A percentile compares a stretch with the other conserved stretches of the same genome.
Evolutionary conservation across 495 filamentous ascomycete species (phyloP).

Genomic region (Aspergillus bertholletiae): DNA sequence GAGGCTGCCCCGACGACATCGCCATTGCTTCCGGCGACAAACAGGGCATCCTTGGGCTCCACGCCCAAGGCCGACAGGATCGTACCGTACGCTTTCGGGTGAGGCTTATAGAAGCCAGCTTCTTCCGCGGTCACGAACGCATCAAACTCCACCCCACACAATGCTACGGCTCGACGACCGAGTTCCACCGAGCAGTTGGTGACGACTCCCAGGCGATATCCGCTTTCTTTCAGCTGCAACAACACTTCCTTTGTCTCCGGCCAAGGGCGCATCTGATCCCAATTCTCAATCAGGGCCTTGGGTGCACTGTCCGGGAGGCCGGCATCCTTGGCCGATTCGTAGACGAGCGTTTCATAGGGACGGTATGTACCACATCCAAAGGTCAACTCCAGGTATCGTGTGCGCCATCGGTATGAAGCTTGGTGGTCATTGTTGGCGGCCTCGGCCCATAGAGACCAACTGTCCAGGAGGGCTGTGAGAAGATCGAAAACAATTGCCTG

Average conservation of each 20-base stretch:
- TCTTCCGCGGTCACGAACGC: slow-evolving; percentile 29
- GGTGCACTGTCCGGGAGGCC: slow-evolving; percentile 21
- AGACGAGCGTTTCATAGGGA: slow-evolving; percentile 27
- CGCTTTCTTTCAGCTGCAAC: slow-evolving; percentile 8
- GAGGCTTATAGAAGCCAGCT: slow-evolving; percentile 30
- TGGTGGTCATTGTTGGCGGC: slow-evolving; percentile 11
- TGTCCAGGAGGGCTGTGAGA: slow-evolving; percentile 31
- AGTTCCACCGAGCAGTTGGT: slow-evolving; percentile 29
- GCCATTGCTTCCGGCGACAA: slow-evolving; percentile 32
- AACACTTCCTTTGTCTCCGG: slow-evolving; percentile 21
- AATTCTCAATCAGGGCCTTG: slow-evolving; percentile 16
- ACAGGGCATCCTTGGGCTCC: slow-evolving; percentile 23
- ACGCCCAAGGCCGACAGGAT: slow-evolving; percentile 17
- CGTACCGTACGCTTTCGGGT: slow-evolving; percentile 20
- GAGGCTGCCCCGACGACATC: slow-evolving; percentile 28
- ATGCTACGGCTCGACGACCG: slow-evolving; percentile 16
- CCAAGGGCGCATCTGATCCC: slow-evolving; percentile 26
- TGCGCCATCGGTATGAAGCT: slow-evolving; percentile 20
- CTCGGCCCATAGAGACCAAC: slow-evolving; percentile 27
- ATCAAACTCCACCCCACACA: slow-evolving; percentile 21
- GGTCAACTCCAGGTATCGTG: slow-evolving; percentile 26
- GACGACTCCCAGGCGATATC: slow-evolving; percentile 26
- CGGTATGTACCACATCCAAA: slow-evolving; percentile 24
- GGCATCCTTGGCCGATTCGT: slow-evolving; percentile 19
- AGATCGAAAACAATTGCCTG: slow-evolving; percentile 30